These are phyloP conservation scores for Chenopodium berlandieri DNA, from an alignment of 148 eudicot genomes.

Conservation along the genomic window DNA sequence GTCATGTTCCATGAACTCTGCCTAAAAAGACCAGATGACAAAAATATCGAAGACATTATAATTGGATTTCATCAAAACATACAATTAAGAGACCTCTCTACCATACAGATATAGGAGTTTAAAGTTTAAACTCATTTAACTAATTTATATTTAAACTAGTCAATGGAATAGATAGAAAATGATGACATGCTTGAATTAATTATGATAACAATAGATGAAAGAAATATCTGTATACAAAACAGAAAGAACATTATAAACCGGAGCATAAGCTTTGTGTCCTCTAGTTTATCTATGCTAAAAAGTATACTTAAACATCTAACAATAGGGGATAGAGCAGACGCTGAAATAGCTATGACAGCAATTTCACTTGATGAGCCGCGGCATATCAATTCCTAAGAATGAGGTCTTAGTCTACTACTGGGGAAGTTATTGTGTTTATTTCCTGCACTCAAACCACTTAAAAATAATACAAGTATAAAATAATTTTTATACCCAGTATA, in stretches of 20 bases:
- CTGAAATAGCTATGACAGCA: background rate
- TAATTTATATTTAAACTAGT: background rate
- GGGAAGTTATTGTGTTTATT: background rate
- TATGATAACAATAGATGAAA: background rate
- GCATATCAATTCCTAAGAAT: background rate
- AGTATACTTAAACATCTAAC: background rate
- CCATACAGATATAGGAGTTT: background rate
- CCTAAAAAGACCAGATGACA: conserved; percentile 48
- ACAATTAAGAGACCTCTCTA: background rate
- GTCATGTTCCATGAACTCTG: conserved; percentile 99
- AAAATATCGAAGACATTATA: conserved; percentile 9
- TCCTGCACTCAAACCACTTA: background rate
- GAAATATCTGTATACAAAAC: background rate
- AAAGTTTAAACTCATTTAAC: too few species aligned
- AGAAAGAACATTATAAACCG: background rate
- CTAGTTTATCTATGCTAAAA: background rate
- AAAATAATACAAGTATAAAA: background rate
- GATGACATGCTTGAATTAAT: background rate
- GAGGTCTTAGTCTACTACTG: background rate
- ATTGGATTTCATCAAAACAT: background rate
- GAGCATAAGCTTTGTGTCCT: background rate
- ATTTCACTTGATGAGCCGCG: background rate
- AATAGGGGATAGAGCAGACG: background rate
- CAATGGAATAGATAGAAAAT: background rate
- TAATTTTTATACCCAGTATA: background rate